A percentile compares a stretch with the other conserved stretches of the same genome.
phyloP scores from a whole-genome alignment of 2,329 filamentous ascomycete genomes.

The Stagonosporopsis cucurbitacearum region DNA sequence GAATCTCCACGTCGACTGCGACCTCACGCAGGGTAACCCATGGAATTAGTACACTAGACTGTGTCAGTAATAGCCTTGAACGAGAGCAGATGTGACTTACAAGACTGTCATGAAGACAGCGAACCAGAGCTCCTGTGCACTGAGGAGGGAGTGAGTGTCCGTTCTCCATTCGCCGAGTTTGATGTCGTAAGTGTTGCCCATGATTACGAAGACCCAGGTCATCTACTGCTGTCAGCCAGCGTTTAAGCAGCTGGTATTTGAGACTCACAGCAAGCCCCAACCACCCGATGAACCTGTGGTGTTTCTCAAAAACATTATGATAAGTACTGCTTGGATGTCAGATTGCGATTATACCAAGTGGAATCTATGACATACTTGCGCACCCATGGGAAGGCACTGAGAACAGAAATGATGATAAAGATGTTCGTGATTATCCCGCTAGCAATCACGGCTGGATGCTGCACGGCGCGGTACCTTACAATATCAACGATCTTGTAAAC shows the following conservation, averaged over 20 bases:
- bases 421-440: slow-evolving; percentile 45
- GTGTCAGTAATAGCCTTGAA: slow-evolving; percentile 11
- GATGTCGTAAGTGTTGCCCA: slow-evolving; percentile 45
- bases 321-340: slow-evolving; percentile 37
- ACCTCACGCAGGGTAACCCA: slow-evolving; percentile 48
- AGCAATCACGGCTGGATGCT: slow-evolving; percentile 40
- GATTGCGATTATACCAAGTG: background rate
- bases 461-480: slow-evolving; percentile 40
- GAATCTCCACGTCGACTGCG: slow-evolving; percentile 43
- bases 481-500: slow-evolving; percentile 46
- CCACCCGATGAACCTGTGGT: slow-evolving; percentile 47
- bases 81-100: slow-evolving; percentile 20
- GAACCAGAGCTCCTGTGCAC: slow-evolving; percentile 45
- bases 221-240: slow-evolving; percentile 28
- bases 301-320: slow-evolving; percentile 47
- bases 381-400: slow-evolving; percentile 47
- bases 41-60: slow-evolving; percentile 38
- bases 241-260: background rate
- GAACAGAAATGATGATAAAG: slow-evolving; percentile 45
- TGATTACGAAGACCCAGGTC: slow-evolving; percentile 46
- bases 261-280: slow-evolving; percentile 44
- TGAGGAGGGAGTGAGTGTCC: slow-evolving; percentile 38
- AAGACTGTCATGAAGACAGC: slow-evolving; percentile 47
- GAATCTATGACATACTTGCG: slow-evolving; percentile 34
- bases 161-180: slow-evolving; percentile 41